Evolutionary conservation across 139 green algal genomes (phyloP).

Genomic region (Diplosphaera chodatii): DNA sequence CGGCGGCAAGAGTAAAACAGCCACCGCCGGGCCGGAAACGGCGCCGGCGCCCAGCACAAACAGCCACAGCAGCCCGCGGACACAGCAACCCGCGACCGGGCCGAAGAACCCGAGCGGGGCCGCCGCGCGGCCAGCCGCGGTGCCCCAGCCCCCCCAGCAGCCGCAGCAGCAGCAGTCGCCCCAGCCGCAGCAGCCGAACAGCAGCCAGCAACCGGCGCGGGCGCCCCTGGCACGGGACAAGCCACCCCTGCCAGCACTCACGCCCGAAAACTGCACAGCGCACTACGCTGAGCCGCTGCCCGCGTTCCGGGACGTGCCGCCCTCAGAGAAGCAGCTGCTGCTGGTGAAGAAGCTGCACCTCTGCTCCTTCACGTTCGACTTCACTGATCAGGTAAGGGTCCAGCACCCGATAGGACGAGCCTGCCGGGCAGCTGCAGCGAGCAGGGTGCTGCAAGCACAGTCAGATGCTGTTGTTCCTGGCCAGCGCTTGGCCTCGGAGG

Average conservation of each 20-base stretch:
- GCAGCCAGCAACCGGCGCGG: neutral
- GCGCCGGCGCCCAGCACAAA: constrained; percentile 1
- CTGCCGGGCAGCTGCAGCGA: too few relatives aligned
- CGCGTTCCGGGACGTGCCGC: constrained; percentile 83
- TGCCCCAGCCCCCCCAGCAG: neutral
- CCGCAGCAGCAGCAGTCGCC: neutral
- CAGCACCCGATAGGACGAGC: too few relatives aligned
- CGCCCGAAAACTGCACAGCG: constrained; percentile 33
- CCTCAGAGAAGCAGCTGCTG: constrained; percentile 78
- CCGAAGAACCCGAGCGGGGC: neutral
- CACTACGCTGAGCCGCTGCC: constrained; percentile 72
- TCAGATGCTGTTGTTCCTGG: too few relatives aligned
- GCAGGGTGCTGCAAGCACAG: too few relatives aligned
- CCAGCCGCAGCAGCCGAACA: neutral
- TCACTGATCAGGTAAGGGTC: constrained; percentile 60
- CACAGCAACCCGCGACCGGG: neutral
- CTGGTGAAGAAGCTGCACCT: constrained; percentile 97
- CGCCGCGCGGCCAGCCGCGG: neutral
- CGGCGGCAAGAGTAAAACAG: neutral
- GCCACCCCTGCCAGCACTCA: constrained; percentile 50
- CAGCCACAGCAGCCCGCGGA: neutral
- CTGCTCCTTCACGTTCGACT: constrained; percentile 95
- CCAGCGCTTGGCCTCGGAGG: too few relatives aligned
- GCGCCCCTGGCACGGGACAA: constrained; percentile 27
- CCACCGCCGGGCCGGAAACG: neutral